Conservation (phyloP, 129 eudicot genomes). For the Sambucus nigra region DNA sequence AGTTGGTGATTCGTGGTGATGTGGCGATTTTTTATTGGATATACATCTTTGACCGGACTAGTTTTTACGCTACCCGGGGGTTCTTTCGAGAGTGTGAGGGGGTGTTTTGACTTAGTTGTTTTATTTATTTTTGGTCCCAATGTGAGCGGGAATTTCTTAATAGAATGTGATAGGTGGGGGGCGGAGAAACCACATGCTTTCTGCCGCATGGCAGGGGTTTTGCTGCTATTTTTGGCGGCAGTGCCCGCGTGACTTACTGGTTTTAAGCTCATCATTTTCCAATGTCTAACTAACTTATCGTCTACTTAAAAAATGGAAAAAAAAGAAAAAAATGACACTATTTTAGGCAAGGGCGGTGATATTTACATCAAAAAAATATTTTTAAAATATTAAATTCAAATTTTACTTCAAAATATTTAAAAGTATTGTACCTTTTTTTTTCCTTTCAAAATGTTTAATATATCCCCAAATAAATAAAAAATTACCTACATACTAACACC, state of each 20-base stretch:
- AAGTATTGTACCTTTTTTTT: too few relatives aligned
- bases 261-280: slow-evolving; percentile 8
- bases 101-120: too few relatives aligned
- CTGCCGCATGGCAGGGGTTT: slow-evolving; percentile 3
- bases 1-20: neutral
- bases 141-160: neutral
- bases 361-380: too few relatives aligned
- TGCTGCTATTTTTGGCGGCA: slow-evolving; percentile 14
- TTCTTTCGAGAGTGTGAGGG: neutral
- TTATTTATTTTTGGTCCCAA: neutral
- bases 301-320: too few relatives aligned
- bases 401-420: too few relatives aligned
- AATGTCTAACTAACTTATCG: slow-evolving; percentile 6
- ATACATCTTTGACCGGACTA: slow-evolving; percentile 1
- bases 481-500: too few relatives aligned
- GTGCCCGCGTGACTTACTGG: slow-evolving; percentile 12
- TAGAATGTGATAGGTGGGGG: neutral
- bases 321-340: too few relatives aligned
- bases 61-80: neutral
- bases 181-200: slow-evolving; percentile 4
- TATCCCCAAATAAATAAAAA: too few relatives aligned
- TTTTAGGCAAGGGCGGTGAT: too few relatives aligned
- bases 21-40: neutral
- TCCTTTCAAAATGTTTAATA: too few relatives aligned
- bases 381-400: too few relatives aligned